These are phyloP conservation scores for Pelargonium fulgidum DNA, from an alignment of 441 rosid genomes.

Conservation along the genomic window DNA sequence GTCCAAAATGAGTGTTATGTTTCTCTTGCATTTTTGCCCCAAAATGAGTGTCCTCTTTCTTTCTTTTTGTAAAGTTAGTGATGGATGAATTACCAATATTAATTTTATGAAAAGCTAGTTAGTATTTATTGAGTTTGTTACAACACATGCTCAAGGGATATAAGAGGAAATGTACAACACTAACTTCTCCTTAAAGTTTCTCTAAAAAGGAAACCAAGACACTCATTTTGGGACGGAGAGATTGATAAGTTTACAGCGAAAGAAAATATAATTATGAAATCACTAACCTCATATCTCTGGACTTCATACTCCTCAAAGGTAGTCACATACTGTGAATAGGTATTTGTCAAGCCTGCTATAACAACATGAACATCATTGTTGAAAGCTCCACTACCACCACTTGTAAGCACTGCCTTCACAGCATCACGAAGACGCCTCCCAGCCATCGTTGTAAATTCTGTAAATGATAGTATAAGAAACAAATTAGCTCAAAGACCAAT, in stretches of 20 bases:
- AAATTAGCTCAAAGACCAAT: slow-evolving; percentile 1
- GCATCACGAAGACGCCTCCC: slow-evolving; percentile 98
- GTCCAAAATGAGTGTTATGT: too few species aligned
- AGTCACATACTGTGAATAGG: slow-evolving; percentile 89
- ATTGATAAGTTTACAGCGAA: not conserved
- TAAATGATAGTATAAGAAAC: slow-evolving; percentile 13
- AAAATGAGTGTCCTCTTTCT: too few species aligned
- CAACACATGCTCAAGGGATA: too few species aligned
- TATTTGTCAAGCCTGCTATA: slow-evolving; percentile 81
- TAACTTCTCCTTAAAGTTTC: too few species aligned
- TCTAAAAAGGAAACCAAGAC: too few species aligned
- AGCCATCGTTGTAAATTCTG: slow-evolving; percentile 97
- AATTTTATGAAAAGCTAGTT: too few species aligned
- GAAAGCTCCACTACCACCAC: slow-evolving; percentile 40
- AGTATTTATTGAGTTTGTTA: too few species aligned
- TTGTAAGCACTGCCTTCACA: slow-evolving; percentile 55
- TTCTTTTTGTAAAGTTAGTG: too few species aligned
- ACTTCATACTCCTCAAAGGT: slow-evolving; percentile 83
- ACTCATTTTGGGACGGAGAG: too few species aligned
- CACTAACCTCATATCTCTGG: slow-evolving; percentile 83
- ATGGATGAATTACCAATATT: too few species aligned
- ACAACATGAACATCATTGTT: slow-evolving; percentile 52
- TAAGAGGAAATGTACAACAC: too few species aligned
- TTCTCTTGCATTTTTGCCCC: too few species aligned
- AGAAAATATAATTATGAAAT: not conserved